Base-by-base conservation (phyloP, 148 eudicot genomes). In the Rhododendron molle region DNA sequence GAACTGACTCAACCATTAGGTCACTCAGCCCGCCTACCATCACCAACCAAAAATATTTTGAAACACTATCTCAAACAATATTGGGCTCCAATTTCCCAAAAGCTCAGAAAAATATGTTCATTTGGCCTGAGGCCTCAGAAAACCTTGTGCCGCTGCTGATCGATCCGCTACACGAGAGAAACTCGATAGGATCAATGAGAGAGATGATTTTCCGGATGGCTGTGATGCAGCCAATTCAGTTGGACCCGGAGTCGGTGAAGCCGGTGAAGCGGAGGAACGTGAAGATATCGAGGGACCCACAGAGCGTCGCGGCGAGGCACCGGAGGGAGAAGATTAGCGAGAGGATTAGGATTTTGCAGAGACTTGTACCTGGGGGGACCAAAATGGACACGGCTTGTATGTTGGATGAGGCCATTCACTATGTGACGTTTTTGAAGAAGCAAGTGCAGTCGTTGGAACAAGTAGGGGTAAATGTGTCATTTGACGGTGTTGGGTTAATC, bases 361-460 rank as follows among this genome's bases (percentile, higher is more conserved):
- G 98, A 88, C 92, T 96, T 2, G 99, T 96, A 4, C 99, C 99
- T 23, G 99, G 99, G 7, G 99, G 98, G 5, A 95, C 98, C 1
- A 96, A 96, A 67, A 95, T 96, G 99, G 99, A 96, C 81, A 96
- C 99, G 4, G 98, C 99, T 5, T 95, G 98, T 2, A 96, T 95
- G 99, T 81, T 96, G 18, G 99, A 96, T 49, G 99, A 96, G 77
- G 99, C 99, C 0, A 93, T 95, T 79, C 98, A 96, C 52, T 96
- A 96, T 60, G 96, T 96, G 38, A 96, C 94, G 90, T 96, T 96
- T 88, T 88, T 96, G 88, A 94, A 95, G 86, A 90, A 92, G 43
- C 98, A 96, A 76, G 97, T 96, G 16, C 95, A 93, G 85, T 89
- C 93, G 0, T 90, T 95, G 6, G 98, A 96, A 49, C 85, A 90